phyloP scores from a whole-genome alignment of 495 filamentous ascomycete species.

The Rhypophila decipiens region DNA sequence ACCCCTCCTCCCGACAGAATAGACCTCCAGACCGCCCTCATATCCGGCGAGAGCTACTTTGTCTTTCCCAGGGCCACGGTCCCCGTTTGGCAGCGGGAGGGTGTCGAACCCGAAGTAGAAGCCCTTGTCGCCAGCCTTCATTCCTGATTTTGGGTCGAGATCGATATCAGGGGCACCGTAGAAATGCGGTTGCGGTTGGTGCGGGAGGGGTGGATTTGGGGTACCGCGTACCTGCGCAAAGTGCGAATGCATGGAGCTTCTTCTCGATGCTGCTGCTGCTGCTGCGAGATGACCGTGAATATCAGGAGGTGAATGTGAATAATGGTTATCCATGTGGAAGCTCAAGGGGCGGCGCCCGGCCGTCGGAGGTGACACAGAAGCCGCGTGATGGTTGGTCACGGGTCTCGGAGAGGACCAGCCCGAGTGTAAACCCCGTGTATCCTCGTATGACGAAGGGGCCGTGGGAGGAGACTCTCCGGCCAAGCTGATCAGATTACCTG shows the following conservation, averaged over 20 bases:
- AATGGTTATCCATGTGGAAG: constrained; percentile 45
- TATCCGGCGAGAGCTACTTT: constrained; percentile 71
- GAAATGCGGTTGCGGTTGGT: constrained; percentile 71
- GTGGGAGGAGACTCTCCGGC: constrained; percentile 49
- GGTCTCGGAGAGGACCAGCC: constrained; percentile 38
- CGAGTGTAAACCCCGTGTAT: constrained; percentile 34
- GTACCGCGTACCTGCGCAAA: constrained; percentile 36
- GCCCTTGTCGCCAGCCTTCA: constrained; percentile 55
- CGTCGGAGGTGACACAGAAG: constrained; percentile 44
- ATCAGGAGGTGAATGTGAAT: constrained; percentile 35
- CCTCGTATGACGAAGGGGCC: constrained; percentile 49
- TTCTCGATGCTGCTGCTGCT: constrained; percentile 35
- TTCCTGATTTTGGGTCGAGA: constrained; percentile 49
- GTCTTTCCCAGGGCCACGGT: constrained; percentile 46
- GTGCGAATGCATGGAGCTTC: constrained; percentile 57
- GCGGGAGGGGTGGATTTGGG: constrained; percentile 65
- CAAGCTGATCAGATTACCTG: constrained; percentile 48
- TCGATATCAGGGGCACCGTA: constrained; percentile 63
- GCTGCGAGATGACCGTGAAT: constrained; percentile 35
- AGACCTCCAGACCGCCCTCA: constrained; percentile 67
- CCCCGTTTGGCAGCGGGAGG: constrained; percentile 44
- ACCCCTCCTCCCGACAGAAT: constrained; percentile 59
- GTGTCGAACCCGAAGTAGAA: constrained; percentile 78
- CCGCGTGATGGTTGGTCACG: constrained; percentile 29
- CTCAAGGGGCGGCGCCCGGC: constrained; percentile 41